phyloP scores from a whole-genome alignment of 2,329 filamentous ascomycete species.

The Pseudogymnoascus sp. region DNA sequence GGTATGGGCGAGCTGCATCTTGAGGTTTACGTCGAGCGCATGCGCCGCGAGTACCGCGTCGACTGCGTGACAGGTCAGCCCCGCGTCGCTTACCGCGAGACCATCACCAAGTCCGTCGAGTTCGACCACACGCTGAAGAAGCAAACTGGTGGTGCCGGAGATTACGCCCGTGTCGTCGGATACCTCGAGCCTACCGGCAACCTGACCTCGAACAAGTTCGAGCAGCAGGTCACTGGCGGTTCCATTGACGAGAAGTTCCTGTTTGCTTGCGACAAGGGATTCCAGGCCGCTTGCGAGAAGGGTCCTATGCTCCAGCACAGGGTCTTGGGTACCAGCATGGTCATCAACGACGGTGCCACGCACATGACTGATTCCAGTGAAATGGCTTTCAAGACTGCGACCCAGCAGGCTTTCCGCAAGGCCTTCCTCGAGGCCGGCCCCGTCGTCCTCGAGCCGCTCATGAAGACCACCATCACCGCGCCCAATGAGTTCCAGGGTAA shows the following conservation, averaged over 20 bases:
- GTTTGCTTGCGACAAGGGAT: conserved; percentile 90
- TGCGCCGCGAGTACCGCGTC: conserved; percentile 92
- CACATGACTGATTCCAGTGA: conserved; percentile 98
- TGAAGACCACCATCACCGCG: conserved; percentile 96
- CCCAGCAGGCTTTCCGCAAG: conserved; percentile 94
- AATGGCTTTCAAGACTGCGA: conserved; percentile 89
- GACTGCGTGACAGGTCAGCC: conserved; percentile 94
- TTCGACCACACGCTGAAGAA: conserved; percentile 95
- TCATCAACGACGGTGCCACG: conserved; percentile 91
- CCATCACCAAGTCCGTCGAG: conserved; percentile 67
- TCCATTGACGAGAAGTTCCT: conserved; percentile 94
- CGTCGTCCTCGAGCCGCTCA: conserved; percentile 84
- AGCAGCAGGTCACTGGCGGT: conserved; percentile 80
- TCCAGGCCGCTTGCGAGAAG: conserved; percentile 71
- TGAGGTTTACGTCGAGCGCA: conserved; percentile 94
- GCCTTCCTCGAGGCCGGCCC: conserved; percentile 75
- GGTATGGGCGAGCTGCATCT: conserved; percentile 98
- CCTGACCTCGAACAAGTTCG: conserved; percentile 70
- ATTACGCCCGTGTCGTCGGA: conserved; percentile 86
- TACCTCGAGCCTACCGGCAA: conserved; percentile 79
- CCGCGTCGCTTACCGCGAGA: conserved; percentile 95
- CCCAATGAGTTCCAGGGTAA: conserved; percentile 97
- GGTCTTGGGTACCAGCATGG: conserved; percentile 83
- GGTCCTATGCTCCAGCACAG: conserved; percentile 88
- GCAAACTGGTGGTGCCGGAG: conserved; percentile 90